Conservation (phyloP, 768 basidiomycete genomes). For the Mycena filopes region DNA sequence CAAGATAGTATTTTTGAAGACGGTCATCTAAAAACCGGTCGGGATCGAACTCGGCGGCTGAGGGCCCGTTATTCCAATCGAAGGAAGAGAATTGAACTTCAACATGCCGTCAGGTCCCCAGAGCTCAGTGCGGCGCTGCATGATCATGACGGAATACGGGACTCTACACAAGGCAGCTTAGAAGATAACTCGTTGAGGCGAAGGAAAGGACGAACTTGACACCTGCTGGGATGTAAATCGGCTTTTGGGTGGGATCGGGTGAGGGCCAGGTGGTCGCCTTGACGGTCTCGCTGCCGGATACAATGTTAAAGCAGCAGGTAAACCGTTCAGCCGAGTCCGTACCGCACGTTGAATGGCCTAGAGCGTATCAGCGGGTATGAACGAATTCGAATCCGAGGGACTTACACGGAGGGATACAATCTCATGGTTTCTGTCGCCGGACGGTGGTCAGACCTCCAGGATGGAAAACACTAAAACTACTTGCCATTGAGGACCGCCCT, state of each 20-base stretch:
- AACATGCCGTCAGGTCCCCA: slow-evolving; percentile 54
- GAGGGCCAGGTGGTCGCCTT: slow-evolving; percentile 44
- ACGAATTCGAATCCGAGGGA: background rate
- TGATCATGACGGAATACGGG: slow-evolving; percentile 43
- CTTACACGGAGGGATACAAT: slow-evolving; percentile 63
- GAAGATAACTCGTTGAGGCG: no score
- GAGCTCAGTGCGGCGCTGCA: slow-evolving; percentile 53
- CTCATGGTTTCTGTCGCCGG: slow-evolving; percentile 57
- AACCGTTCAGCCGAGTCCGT: background rate
- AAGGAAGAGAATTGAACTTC: background rate
- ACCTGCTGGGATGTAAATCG: slow-evolving; percentile 48
- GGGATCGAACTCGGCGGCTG: slow-evolving; percentile 61
- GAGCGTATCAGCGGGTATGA: background rate
- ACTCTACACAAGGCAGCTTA: no score
- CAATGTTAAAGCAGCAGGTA: background rate
- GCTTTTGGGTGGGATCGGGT: slow-evolving; percentile 38
- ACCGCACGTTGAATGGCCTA: slow-evolving; percentile 33
- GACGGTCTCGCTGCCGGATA: slow-evolving; percentile 29
- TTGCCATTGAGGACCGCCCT: slow-evolving; percentile 54
- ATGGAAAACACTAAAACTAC: slow-evolving; percentile 21
- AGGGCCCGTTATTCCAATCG: no score
- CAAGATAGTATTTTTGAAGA: slow-evolving; percentile 50
- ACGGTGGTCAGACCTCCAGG: background rate
- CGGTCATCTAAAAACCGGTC: slow-evolving; percentile 62
- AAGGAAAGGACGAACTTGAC: slow-evolving; percentile 40